phyloP scores from a whole-genome alignment of 2,329 filamentous ascomycete species.

The Sclerotiophoma versabilis region DNA sequence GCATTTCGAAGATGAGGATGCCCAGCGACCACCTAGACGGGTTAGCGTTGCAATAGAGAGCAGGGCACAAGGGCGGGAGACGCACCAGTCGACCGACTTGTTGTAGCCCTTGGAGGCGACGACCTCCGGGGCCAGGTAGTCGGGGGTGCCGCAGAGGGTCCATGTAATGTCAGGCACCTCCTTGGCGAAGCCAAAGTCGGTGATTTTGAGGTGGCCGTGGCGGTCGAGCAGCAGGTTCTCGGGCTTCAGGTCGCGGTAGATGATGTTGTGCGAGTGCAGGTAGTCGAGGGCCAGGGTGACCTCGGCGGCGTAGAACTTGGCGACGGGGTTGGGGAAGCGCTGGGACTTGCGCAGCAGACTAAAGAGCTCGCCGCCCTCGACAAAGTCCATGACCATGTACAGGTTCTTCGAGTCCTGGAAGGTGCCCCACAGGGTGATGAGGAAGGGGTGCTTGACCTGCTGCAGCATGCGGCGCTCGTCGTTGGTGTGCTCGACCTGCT shows the following conservation, averaged over 20 bases:
- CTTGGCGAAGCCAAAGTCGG: conserved; percentile 98
- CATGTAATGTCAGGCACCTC: conserved; percentile 98
- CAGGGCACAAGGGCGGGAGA: conserved; percentile 23
- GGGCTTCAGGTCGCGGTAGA: conserved; percentile 96
- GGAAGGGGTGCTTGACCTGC: conserved; percentile 95
- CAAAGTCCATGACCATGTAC: conserved; percentile 99
- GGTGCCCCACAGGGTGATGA: conserved; percentile 97
- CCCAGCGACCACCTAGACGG: conserved; percentile 89
- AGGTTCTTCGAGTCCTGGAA: conserved; percentile 95
- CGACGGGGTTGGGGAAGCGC: conserved; percentile 98
- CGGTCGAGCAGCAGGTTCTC: conserved; percentile 92
- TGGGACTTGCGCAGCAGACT: conserved; percentile 92
- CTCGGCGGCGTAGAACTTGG: conserved; percentile 98
- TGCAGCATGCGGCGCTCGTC: conserved; percentile 96
- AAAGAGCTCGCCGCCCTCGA: conserved; percentile 97
- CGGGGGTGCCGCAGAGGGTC: conserved; percentile 96
- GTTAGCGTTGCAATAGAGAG: conserved; percentile 10
- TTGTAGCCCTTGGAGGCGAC: conserved; percentile 99
- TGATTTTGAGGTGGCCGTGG: conserved; percentile 95
- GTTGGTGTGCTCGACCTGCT: conserved; percentile 99
- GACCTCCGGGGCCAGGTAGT: conserved; percentile 96
- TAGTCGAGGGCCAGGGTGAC: conserved; percentile 96
- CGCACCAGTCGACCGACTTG: conserved; percentile 98
- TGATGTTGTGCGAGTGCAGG: conserved; percentile 91
- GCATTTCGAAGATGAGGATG: conserved; percentile 99